phyloP scores from a whole-genome alignment of 2,329 filamentous ascomycete genomes.

The Sporothrix brasiliensis region DNA sequence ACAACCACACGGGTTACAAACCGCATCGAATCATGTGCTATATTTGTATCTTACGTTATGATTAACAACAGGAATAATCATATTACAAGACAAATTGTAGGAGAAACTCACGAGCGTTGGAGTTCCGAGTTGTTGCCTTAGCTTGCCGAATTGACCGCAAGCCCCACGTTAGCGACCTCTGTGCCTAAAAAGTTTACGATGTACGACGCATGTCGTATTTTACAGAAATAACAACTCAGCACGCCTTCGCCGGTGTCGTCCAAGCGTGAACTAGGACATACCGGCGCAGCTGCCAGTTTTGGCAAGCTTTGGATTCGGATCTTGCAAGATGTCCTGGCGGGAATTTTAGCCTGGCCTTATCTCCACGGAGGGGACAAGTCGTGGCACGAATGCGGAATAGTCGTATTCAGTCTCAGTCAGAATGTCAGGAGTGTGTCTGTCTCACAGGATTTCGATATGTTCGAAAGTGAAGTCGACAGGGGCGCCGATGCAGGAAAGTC shows the following conservation, averaged over 20 bases:
- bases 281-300: slow-evolving; percentile 25
- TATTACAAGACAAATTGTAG: background rate
- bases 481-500: background rate
- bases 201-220: too few relatives aligned
- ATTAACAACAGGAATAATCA: too few relatives aligned
- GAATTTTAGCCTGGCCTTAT: slow-evolving; percentile 13
- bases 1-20: too few relatives aligned
- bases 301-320: slow-evolving; percentile 21
- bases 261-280: background rate
- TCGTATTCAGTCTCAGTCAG: background rate
- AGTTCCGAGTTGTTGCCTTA: background rate
- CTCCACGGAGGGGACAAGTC: background rate
- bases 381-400: background rate
- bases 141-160: background rate
- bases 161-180: background rate
- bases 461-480: background rate
- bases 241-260: too few relatives aligned
- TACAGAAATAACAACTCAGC: too few relatives aligned
- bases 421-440: background rate
- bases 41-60: too few relatives aligned
- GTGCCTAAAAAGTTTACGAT: background rate
- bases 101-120: background rate
- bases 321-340: slow-evolving; percentile 19
- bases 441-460: background rate
- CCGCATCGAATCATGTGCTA: too few relatives aligned